A percentile compares a stretch with the other conserved stretches of the same genome.
phyloP scores from a whole-genome alignment of 2,329 filamentous ascomycete species.

The Paraphaeosphaeria sporulosa region DNA sequence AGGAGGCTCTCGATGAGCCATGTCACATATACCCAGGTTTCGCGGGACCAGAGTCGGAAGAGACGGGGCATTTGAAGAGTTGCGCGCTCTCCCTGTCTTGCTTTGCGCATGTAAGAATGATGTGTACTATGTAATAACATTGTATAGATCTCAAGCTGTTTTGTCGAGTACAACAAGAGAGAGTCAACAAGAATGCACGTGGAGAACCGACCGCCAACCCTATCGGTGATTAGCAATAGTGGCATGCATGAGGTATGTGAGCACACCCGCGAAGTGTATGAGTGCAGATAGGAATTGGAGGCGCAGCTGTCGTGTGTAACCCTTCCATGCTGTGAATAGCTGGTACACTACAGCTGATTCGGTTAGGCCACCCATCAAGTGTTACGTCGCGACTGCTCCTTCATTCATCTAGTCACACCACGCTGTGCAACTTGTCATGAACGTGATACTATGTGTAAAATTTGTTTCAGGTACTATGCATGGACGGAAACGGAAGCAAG shows the following conservation, averaged over 20 bases:
- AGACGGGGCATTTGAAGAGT: background rate
- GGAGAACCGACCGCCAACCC: too few relatives aligned
- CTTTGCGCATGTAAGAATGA: background rate
- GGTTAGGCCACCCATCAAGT: background rate
- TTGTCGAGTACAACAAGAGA: background rate
- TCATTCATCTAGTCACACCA: background rate
- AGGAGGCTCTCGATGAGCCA: too few relatives aligned
- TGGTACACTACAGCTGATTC: background rate
- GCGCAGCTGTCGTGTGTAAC: background rate
- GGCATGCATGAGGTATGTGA: too few relatives aligned
- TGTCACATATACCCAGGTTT: too few relatives aligned
- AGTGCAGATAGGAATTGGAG: background rate
- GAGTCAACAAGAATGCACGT: too few relatives aligned
- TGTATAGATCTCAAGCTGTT: too few relatives aligned
- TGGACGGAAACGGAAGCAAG: conserved; percentile 19
- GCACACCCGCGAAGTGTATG: too few relatives aligned
- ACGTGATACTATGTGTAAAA: background rate
- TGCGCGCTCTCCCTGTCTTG: background rate
- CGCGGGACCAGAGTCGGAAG: background rate
- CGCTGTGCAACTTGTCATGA: background rate
- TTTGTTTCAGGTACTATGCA: conserved; percentile 14
- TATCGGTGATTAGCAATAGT: too few relatives aligned
- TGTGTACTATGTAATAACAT: background rate
- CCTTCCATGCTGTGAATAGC: too few relatives aligned
- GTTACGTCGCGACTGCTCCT: background rate